Evolutionary conservation across 306 rosid genomes (phyloP).

Genomic region (Vigna nakashimae): DNA sequence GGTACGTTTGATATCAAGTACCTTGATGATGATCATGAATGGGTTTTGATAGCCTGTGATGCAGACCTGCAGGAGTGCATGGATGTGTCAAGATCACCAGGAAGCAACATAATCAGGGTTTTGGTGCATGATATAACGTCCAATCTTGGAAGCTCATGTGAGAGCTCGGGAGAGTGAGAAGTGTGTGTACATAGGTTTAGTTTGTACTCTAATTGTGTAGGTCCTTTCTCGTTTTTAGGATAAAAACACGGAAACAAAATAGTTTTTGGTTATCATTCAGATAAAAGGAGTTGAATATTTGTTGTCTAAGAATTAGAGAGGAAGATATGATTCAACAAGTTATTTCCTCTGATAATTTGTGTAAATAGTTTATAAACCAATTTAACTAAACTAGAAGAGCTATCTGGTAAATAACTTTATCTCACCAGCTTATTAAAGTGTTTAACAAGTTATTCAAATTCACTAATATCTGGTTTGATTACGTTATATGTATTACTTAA

Average conservation of each 20-base stretch:
- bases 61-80: slow-evolving; percentile 93
- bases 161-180: slow-evolving; percentile 66
- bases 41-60: slow-evolving; percentile 90
- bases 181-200: slow-evolving; percentile 46
- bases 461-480: no score
- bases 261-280: slow-evolving; percentile 49
- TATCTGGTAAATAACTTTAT: no score
- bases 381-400: no score
- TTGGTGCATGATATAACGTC: slow-evolving; percentile 68
- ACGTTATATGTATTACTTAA: no score
- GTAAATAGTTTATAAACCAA: no score
- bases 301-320: not conserved
- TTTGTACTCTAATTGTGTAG: slow-evolving; percentile 6
- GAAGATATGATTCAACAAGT: no score
- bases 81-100: slow-evolving; percentile 71
- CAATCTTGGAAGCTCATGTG: slow-evolving; percentile 78
- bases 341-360: no score
- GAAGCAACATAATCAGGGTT: slow-evolving; percentile 74
- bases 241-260: slow-evolving; percentile 33
- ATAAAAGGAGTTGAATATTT: slow-evolving; percentile 41
- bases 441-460: no score
- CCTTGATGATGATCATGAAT: slow-evolving; percentile 86
- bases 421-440: no score
- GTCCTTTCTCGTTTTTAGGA: slow-evolving; percentile 47
- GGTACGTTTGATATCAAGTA: slow-evolving; percentile 85